A percentile compares a stretch with the other conserved stretches of the same genome.
These are phyloP conservation scores for Ilyonectria robusta DNA, from an alignment of 2,329 filamentous ascomycete species.

Conservation along the genomic window DNA sequence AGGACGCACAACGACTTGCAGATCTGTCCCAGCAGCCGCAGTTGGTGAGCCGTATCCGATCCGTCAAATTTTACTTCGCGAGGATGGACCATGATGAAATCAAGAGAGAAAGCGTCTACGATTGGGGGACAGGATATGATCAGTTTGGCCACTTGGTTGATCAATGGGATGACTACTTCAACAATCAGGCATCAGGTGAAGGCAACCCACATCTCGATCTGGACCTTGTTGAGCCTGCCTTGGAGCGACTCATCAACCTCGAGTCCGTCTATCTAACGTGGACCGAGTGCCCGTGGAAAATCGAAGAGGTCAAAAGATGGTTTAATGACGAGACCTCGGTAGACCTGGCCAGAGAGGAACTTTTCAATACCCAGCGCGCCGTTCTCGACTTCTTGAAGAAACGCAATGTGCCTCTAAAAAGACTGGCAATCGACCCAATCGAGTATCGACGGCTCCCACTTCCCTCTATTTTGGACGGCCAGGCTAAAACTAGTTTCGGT, in stretches of 20 bases:
- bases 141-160: constrained; percentile 6
- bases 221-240: constrained; percentile 29
- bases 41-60: constrained; percentile 58
- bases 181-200: constrained; percentile 23
- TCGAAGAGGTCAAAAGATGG: constrained; percentile 1
- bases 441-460: constrained; percentile 25
- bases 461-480: constrained; percentile 19
- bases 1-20: constrained; percentile 61
- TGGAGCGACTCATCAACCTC: constrained; percentile 40
- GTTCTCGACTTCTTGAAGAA: constrained; percentile 36
- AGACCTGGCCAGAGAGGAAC: constrained; percentile 29
- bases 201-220: constrained; percentile 23
- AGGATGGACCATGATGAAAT: constrained; percentile 28
- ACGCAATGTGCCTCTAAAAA: constrained; percentile 34
- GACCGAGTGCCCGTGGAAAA: constrained; percentile 42
- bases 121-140: constrained; percentile 1
- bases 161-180: constrained; percentile 27
- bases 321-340: constrained; percentile 39
- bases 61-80: constrained; percentile 61
- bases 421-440: constrained; percentile 39
- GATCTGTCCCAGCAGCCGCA: constrained; percentile 60
- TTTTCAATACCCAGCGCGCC: constrained; percentile 37
- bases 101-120: not conserved
- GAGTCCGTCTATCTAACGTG: constrained; percentile 43
- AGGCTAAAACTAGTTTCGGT: constrained; percentile 26